phyloP scores from a whole-genome alignment of 352 stramenopile genomes.

The Poterioochromonas sp. region DNA sequence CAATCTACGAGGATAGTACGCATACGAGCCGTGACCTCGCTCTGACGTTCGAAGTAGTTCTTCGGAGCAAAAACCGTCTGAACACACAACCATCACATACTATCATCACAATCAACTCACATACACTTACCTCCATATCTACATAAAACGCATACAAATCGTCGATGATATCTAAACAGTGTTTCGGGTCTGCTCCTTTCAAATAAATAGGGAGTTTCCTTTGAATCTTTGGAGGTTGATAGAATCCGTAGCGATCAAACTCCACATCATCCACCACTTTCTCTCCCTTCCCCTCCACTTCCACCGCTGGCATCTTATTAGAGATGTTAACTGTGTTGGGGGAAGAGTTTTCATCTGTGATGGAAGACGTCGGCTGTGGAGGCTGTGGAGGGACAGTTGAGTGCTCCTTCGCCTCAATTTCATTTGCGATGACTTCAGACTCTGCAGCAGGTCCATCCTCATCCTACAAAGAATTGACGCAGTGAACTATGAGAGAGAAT shows the following conservation, averaged over 20 bases:
- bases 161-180: constrained; percentile 3
- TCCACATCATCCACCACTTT: no score
- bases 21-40: constrained; percentile 98
- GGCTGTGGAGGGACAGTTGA: neutral
- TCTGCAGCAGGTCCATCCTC: neutral
- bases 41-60: constrained; percentile 73
- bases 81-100: neutral
- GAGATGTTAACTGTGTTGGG: neutral
- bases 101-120: neutral
- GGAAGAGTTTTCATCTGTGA: neutral
- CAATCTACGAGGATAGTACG: constrained; percentile 98
- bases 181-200: neutral
- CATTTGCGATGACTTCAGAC: neutral
- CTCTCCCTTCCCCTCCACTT: no score
- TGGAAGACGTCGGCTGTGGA: neutral
- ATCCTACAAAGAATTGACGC: neutral
- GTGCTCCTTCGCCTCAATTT: neutral
- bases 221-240: neutral
- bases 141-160: constrained; percentile 2
- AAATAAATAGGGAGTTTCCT: neutral
- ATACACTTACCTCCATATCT: neutral
- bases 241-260: neutral
- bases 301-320: neutral
- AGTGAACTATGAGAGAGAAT: neutral
- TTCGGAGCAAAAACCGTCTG: neutral